Evolutionary conservation across 805 yeast genomes (phyloP).

Genomic region (Kazachstania bromeliacearum): DNA sequence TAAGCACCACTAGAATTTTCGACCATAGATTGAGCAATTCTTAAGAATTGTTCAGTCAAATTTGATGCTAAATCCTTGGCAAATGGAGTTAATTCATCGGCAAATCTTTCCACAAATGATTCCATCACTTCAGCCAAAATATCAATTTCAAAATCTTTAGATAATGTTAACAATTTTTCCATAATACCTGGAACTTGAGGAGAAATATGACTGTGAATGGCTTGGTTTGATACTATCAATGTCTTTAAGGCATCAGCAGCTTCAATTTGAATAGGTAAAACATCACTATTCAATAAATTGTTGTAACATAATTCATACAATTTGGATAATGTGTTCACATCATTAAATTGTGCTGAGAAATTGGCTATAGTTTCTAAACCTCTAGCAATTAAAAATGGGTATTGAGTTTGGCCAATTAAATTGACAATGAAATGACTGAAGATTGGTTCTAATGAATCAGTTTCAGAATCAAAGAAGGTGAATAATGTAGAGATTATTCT

Average conservation of each 20-base stretch:
- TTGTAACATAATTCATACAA: constrained; percentile 34
- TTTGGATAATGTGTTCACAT: constrained; percentile 33
- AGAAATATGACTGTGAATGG: constrained; percentile 59
- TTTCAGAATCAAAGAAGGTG: constrained; percentile 20
- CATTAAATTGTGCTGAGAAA: constrained; percentile 27
- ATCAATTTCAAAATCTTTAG: constrained; percentile 78
- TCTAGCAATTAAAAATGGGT: constrained; percentile 63
- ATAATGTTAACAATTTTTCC: constrained; percentile 65
- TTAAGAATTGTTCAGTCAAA: constrained; percentile 52
- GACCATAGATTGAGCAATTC: constrained; percentile 45
- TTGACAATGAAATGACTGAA: constrained; percentile 55
- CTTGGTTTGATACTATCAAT: constrained; percentile 51
- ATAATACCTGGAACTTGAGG: constrained; percentile 70
- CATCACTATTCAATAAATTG: constrained; percentile 35
- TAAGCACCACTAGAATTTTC: constrained; percentile 33
- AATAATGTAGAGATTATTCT: constrained; percentile 70
- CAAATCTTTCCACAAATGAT: constrained; percentile 80
- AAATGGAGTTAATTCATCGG: constrained; percentile 83
- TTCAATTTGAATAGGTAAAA: constrained; percentile 71
- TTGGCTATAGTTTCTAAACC: constrained; percentile 49
- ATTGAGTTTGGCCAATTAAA: constrained; percentile 42
- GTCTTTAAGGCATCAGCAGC: constrained; percentile 85
- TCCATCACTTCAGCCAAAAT: constrained; percentile 87
- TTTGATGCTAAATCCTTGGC: constrained; percentile 56
- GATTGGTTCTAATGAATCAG: constrained; percentile 54